These are phyloP conservation scores for Tricholoma sp. DNA, from an alignment of 768 basidiomycete genomes.

Conservation along the genomic window DNA sequence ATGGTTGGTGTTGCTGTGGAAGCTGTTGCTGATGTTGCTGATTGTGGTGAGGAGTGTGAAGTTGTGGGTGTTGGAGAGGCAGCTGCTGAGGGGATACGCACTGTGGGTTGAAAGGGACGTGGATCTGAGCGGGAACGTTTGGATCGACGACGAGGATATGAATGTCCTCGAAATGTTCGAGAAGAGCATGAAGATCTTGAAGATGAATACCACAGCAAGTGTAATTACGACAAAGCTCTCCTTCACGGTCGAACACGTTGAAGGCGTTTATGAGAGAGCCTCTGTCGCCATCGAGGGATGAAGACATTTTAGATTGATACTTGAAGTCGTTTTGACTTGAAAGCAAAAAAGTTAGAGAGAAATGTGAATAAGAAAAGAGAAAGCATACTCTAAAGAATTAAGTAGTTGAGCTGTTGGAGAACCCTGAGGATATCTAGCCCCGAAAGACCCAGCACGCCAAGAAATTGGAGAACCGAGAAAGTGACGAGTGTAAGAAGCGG, in stretches of 20 bases:
- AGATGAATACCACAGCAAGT: conserved; percentile 80
- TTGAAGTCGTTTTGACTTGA: conserved; percentile 28
- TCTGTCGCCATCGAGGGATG: conserved; percentile 58
- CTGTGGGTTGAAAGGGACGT: conserved; percentile 43
- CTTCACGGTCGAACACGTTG: conserved; percentile 61
- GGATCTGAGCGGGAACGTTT: conserved; percentile 32
- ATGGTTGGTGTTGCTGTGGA: conserved; percentile 27
- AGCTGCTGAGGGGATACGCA: conserved; percentile 15
- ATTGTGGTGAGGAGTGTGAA: conserved; percentile 18
- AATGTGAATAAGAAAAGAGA: background rate
- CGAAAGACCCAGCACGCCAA: conserved; percentile 64
- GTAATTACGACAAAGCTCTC: conserved; percentile 82
- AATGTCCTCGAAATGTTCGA: conserved; percentile 89
- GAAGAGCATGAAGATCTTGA: conserved; percentile 70
- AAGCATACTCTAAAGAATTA: conserved; percentile 60
- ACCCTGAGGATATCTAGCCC: conserved; percentile 56
- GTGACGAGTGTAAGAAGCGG: conserved; percentile 61
- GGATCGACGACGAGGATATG: conserved; percentile 73
- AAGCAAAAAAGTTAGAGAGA: background rate
- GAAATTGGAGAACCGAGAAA: conserved; percentile 71
- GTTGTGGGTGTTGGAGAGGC: conserved; percentile 21
- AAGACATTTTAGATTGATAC: conserved; percentile 29
- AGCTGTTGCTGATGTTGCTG: conserved; percentile 28
- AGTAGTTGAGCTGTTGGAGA: conserved; percentile 59
- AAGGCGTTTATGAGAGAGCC: conserved; percentile 62